Evolutionary conservation across 176 grass and related monocot species (phyloP).

Genomic region (Alopecurus myosuroides): DNA sequence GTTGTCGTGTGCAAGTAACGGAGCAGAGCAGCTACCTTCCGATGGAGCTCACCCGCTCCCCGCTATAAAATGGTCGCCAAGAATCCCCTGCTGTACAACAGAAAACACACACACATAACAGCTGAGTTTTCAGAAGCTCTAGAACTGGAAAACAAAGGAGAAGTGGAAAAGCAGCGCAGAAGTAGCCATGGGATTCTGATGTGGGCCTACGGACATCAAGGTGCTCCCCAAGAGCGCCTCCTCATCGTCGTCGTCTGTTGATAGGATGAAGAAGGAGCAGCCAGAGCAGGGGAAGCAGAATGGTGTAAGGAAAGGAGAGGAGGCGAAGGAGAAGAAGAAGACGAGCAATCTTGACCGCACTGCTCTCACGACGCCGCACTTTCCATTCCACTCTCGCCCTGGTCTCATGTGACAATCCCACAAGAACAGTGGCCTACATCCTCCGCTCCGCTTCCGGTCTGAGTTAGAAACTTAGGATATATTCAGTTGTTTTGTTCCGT

Average conservation of each 20-base stretch:
- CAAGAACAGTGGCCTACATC: not conserved
- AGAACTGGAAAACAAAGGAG: not conserved
- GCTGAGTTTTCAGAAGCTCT: not conserved
- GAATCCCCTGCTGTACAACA: not conserved
- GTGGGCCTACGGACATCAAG: slow-evolving; percentile 17
- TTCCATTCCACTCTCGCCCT: slow-evolving; percentile 29
- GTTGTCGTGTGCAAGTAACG: not conserved
- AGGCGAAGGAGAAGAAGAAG: not conserved
- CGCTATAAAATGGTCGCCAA: not conserved
- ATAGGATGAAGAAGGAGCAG: not conserved
- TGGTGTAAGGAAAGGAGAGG: too few species aligned
- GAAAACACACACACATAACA: not conserved
- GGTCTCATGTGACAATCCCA: not conserved
- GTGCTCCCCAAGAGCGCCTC: slow-evolving; percentile 26
- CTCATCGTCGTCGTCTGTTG: not conserved
- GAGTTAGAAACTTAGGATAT: not conserved
- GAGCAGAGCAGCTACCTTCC: not conserved
- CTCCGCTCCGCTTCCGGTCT: not conserved
- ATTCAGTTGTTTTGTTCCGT: too few species aligned
- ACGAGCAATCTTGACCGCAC: slow-evolving; percentile 11
- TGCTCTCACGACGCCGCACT: not conserved
- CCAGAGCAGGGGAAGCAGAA: not conserved
- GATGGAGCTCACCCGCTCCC: not conserved
- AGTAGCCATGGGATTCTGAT: slow-evolving; percentile 11
- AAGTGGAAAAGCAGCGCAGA: not conserved